Evolutionary conservation across 202 grass and related monocot species (phyloP).

Genomic region (Cymbopogon flexuosus): DNA sequence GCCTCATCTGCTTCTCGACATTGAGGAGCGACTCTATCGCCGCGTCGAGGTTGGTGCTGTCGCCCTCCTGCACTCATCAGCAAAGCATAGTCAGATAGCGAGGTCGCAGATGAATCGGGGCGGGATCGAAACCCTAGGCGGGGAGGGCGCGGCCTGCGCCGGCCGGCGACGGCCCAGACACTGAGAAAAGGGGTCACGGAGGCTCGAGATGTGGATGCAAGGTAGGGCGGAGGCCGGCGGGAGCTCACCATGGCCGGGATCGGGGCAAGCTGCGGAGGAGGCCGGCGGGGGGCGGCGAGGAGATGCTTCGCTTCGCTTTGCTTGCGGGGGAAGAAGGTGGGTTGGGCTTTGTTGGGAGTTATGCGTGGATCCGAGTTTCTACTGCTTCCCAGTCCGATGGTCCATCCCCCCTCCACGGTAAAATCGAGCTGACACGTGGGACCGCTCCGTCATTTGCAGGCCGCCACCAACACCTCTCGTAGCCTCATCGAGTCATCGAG

Average conservation of each 20-base stretch:
- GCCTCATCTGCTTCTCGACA: conserved; percentile 86
- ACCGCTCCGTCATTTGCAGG: too few species aligned
- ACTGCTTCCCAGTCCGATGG: too few species aligned
- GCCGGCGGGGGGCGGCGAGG: not conserved
- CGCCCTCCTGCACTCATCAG: conserved; percentile 45
- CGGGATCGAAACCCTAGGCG: conserved; percentile 30
- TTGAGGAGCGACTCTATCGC: conserved; percentile 78
- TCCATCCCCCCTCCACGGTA: too few species aligned
- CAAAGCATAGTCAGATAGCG: not conserved
- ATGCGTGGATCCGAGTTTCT: too few species aligned
- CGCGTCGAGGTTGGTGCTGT: conserved; percentile 55
- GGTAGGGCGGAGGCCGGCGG: not conserved
- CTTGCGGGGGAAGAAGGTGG: conserved; percentile 24
- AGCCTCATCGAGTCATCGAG: too few species aligned
- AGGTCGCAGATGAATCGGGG: not conserved
- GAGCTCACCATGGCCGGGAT: conserved; percentile 31
- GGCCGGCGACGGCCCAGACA: not conserved
- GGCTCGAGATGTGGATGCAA: not conserved
- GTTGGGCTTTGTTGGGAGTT: not conserved
- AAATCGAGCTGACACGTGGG: too few species aligned
- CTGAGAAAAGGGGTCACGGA: not conserved
- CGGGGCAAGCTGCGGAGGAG: not conserved
- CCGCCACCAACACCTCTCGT: too few species aligned
- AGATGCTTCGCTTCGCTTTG: not conserved
- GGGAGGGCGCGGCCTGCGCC: not conserved